phyloP scores from a whole-genome alignment of 495 filamentous ascomycete genomes.

The Margaritispora aquatica region DNA sequence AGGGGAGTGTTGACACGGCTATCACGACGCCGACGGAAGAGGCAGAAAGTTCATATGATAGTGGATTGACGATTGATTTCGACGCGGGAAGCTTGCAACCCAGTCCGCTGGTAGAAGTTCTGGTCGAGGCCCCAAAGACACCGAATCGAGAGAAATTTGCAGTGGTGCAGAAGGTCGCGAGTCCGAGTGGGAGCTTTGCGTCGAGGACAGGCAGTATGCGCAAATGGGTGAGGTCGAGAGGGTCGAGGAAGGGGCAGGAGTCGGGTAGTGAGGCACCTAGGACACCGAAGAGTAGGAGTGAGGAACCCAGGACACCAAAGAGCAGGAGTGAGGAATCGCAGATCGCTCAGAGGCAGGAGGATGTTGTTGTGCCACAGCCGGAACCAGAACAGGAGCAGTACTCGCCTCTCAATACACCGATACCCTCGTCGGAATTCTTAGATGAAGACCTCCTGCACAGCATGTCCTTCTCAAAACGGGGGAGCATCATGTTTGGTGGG shows the following conservation, averaged over 20 bases:
- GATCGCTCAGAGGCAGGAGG: not conserved
- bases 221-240: not conserved
- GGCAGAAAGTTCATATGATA: conserved; percentile 1
- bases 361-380: not conserved
- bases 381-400: conserved; percentile 16
- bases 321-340: not conserved
- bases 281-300: not conserved
- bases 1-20: conserved; percentile 3
- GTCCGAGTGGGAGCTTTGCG: conserved; percentile 6
- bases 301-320: not conserved
- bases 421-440: conserved; percentile 45
- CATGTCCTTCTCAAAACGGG: conserved; percentile 51
- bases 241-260: not conserved
- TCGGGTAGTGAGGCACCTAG: not conserved
- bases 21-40: not conserved
- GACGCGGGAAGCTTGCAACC: not conserved
- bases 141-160: not conserved
- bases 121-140: not conserved
- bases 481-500: conserved; percentile 59
- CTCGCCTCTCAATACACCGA: conserved; percentile 42
- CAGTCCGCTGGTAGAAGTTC: not conserved
- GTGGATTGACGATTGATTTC: conserved; percentile 13
- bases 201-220: conserved; percentile 11
- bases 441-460: conserved; percentile 42
- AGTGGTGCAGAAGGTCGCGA: not conserved